phyloP scores from a whole-genome alignment of 2,329 filamentous ascomycete species.

The Aspergillus eucalypticola region DNA sequence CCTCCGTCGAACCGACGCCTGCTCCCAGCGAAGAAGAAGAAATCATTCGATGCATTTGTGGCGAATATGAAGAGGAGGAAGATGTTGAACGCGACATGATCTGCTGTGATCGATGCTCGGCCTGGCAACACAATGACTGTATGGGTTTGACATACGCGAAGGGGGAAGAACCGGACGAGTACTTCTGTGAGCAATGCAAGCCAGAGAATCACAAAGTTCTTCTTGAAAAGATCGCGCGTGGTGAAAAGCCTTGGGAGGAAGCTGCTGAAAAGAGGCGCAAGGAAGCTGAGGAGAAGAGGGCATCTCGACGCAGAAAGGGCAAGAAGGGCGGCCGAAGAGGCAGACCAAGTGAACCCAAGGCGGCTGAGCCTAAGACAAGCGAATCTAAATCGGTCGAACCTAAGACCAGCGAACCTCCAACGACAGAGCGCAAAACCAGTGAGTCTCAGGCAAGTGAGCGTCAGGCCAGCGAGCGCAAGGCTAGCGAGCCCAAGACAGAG shows the following conservation, averaged over 20 bases:
- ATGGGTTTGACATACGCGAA: conserved; percentile 80
- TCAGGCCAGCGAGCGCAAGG: not conserved
- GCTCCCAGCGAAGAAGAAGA: conserved; percentile 58
- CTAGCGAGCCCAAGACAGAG: conserved; percentile 54
- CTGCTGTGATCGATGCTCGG: conserved; percentile 86
- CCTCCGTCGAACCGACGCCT: conserved; percentile 49
- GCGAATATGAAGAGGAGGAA: conserved; percentile 80
- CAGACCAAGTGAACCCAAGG: conserved; percentile 62
- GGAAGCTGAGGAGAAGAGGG: conserved; percentile 59
- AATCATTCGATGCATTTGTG: conserved; percentile 90
- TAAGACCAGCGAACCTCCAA: not conserved
- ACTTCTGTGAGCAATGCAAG: conserved; percentile 88
- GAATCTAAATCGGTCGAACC: not conserved
- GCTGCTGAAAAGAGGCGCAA: conserved; percentile 64
- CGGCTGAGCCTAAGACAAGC: conserved; percentile 54
- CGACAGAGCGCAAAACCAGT: not conserved
- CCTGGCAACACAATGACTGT: conserved; percentile 97
- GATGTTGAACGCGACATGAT: conserved; percentile 92
- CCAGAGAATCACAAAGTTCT: conserved; percentile 82
- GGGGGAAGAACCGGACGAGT: conserved; percentile 74
- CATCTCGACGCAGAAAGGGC: conserved; percentile 59
- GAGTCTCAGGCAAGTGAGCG: not conserved
- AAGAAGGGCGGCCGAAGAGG: conserved; percentile 61
- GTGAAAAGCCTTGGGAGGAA: conserved; percentile 84
- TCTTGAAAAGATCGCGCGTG: conserved; percentile 72